Evolutionary conservation across 306 rosid species (phyloP).

Genomic region (Prunus mira): DNA sequence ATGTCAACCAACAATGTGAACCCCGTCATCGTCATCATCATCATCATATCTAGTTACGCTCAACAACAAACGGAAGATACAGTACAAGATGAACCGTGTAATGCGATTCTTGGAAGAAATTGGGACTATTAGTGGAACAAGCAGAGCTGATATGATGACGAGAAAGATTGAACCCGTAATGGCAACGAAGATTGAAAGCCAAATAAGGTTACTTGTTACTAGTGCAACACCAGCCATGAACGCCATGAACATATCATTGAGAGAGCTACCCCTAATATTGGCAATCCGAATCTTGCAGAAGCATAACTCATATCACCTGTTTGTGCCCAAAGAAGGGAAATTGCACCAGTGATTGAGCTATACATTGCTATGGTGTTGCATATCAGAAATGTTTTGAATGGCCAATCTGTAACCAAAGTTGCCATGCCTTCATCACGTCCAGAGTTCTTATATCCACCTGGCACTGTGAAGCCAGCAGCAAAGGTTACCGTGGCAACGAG

Average conservation of each 20-base stretch:
- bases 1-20: too few relatives aligned
- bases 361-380: constrained; percentile 31
- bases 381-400: constrained; percentile 21
- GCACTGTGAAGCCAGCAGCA: constrained; percentile 31
- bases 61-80: background rate
- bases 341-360: constrained; percentile 20
- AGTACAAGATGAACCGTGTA: constrained; percentile 6
- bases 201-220: constrained; percentile 11
- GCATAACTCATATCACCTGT: constrained; percentile 4
- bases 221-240: constrained; percentile 34
- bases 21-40: background rate
- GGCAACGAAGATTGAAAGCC: constrained; percentile 21
- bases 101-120: background rate
- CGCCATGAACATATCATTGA: constrained; percentile 21
- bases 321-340: constrained; percentile 32
- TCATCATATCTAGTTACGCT: background rate
- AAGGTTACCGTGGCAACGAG: constrained; percentile 31
- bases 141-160: background rate
- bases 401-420: background rate
- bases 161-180: background rate
- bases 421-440: constrained; percentile 7
- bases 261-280: constrained; percentile 27
- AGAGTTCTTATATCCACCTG: constrained; percentile 15
- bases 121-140: constrained; percentile 4
- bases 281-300: background rate